A percentile compares a stretch with the other conserved stretches of the same genome.
phyloP scores from a whole-genome alignment of 2,329 filamentous ascomycete species.

The Cladosporium phlei region DNA sequence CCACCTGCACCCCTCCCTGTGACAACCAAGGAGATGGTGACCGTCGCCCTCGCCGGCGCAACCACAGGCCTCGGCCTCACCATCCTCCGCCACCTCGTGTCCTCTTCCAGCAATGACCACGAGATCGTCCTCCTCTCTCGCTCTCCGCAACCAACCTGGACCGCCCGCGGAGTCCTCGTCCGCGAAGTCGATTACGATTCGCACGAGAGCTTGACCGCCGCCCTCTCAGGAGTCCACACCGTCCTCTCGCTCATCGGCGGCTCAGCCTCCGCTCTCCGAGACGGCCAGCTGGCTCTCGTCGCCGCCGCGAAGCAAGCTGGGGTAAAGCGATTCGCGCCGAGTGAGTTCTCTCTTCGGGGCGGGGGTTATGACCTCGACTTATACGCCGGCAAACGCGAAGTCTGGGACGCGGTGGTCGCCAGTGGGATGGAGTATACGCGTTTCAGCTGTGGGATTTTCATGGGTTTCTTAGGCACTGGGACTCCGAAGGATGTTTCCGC shows the following conservation, averaged over 20 bases:
- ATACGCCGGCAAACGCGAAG: conserved; percentile 23
- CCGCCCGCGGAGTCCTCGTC: conserved; percentile 21
- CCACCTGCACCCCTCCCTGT: too few relatives aligned
- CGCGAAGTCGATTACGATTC: conserved; percentile 25
- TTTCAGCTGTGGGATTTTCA: conserved; percentile 28
- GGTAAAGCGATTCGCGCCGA: conserved; percentile 57
- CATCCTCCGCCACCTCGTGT: conserved; percentile 18
- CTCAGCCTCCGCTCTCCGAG: conserved; percentile 6
- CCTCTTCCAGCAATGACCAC: conserved; percentile 16
- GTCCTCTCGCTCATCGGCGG: conserved; percentile 27
- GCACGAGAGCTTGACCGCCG: conserved; percentile 20
- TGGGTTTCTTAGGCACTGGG: conserved; percentile 26
- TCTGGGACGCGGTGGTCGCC: conserved; percentile 22
- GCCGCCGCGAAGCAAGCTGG: conserved; percentile 55
- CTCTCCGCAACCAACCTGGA: conserved; percentile 19
- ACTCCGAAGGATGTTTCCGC: conserved; percentile 24
- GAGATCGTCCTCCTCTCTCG: conserved; percentile 27
- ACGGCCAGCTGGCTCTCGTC: conserved; percentile 47
- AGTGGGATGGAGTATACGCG: conserved; percentile 25
- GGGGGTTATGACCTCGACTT: conserved; percentile 24
- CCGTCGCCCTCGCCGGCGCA: conserved; percentile 27
- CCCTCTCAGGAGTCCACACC: conserved; percentile 27
- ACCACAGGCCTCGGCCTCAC: conserved; percentile 29
- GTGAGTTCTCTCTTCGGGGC: conserved; percentile 45
- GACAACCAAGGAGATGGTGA: too few relatives aligned